phyloP scores from a whole-genome alignment of 2,329 filamentous ascomycete species.

The Fusarium musae region DNA sequence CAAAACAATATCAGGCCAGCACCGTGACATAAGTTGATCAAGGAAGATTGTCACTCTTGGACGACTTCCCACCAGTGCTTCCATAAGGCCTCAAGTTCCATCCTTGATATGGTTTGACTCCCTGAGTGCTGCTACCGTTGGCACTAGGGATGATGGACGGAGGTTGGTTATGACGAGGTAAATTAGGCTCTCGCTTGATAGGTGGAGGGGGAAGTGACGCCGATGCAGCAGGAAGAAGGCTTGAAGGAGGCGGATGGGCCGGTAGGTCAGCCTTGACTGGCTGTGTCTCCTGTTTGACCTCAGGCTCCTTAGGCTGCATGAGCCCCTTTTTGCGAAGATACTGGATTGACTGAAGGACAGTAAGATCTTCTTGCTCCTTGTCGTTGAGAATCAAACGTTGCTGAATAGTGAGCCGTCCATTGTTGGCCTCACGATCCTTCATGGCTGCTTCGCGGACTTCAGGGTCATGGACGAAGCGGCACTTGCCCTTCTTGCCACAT shows the following conservation, averaged over 20 bases:
- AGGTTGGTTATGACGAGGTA: slow-evolving; percentile 49
- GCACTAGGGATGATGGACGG: slow-evolving; percentile 46
- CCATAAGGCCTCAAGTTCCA: slow-evolving; percentile 54
- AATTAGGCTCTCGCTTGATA: slow-evolving; percentile 47
- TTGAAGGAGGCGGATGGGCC: slow-evolving; percentile 37
- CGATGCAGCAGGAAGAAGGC: slow-evolving; percentile 53
- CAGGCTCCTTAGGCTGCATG: slow-evolving; percentile 49
- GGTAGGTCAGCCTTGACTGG: slow-evolving; percentile 28
- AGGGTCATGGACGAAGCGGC: slow-evolving; percentile 76
- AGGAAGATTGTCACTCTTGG: slow-evolving; percentile 50
- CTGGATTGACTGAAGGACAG: slow-evolving; percentile 73
- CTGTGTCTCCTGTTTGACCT: slow-evolving; percentile 31
- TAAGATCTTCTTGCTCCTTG: slow-evolving; percentile 74
- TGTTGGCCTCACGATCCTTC: slow-evolving; percentile 71
- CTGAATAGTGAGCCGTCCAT: slow-evolving; percentile 72
- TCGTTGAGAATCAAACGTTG: slow-evolving; percentile 74
- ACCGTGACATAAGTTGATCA: slow-evolving; percentile 25
- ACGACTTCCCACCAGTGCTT: slow-evolving; percentile 46
- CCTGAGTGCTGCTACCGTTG: slow-evolving; percentile 48
- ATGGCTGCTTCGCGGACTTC: slow-evolving; percentile 71
- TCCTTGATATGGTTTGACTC: slow-evolving; percentile 51
- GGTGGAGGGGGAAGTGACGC: slow-evolving; percentile 52
- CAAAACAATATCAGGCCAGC: background rate
- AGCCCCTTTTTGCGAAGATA: slow-evolving; percentile 71
- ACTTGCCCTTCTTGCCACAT: slow-evolving; percentile 80